These are phyloP conservation scores for Pseudopithomyces chartarum DNA, from an alignment of 2,329 filamentous ascomycete genomes.

Conservation along the genomic window DNA sequence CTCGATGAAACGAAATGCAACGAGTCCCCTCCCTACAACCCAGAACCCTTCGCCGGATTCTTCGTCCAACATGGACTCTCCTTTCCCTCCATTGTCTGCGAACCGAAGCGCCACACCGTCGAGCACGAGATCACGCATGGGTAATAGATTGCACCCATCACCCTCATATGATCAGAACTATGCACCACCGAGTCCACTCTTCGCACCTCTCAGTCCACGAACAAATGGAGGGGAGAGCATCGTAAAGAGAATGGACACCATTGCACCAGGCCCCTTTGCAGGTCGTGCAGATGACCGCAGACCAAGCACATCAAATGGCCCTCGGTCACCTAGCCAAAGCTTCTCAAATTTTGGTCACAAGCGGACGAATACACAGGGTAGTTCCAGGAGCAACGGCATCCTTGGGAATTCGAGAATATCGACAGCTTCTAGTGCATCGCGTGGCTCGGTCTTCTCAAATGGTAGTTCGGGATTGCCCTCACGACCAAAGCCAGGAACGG, in stretches of 20 bases:
- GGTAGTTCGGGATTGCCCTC: slow-evolving; percentile 29
- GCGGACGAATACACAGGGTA: slow-evolving; percentile 43
- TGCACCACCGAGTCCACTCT: slow-evolving; percentile 41
- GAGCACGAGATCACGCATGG: slow-evolving; percentile 24
- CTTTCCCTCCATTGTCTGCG: slow-evolving; percentile 60
- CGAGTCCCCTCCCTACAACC: slow-evolving; percentile 41
- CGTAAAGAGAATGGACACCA: slow-evolving; percentile 67
- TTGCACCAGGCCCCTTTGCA: slow-evolving; percentile 71
- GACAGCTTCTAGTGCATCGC: slow-evolving; percentile 36
- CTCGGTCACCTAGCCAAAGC: slow-evolving; percentile 23
- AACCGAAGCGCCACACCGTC: slow-evolving; percentile 35
- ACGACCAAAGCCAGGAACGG: slow-evolving; percentile 25
- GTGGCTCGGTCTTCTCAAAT: slow-evolving; percentile 37
- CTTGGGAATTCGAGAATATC: slow-evolving; percentile 32
- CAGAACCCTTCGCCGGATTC: slow-evolving; percentile 39
- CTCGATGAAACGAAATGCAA: slow-evolving; percentile 42
- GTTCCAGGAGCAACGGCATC: slow-evolving; percentile 35
- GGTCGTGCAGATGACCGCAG: slow-evolving; percentile 39
- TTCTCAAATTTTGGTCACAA: slow-evolving; percentile 39
- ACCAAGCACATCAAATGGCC: slow-evolving; percentile 43
- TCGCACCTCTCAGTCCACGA: slow-evolving; percentile 57
- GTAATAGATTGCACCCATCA: slow-evolving; percentile 29
- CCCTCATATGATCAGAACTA: slow-evolving; percentile 31
- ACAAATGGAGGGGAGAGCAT: slow-evolving; percentile 51
- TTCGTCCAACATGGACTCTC: slow-evolving; percentile 51